Conservation (phyloP, 2,329 filamentous ascomycete genomes). For the Penicillium sp. region DNA sequence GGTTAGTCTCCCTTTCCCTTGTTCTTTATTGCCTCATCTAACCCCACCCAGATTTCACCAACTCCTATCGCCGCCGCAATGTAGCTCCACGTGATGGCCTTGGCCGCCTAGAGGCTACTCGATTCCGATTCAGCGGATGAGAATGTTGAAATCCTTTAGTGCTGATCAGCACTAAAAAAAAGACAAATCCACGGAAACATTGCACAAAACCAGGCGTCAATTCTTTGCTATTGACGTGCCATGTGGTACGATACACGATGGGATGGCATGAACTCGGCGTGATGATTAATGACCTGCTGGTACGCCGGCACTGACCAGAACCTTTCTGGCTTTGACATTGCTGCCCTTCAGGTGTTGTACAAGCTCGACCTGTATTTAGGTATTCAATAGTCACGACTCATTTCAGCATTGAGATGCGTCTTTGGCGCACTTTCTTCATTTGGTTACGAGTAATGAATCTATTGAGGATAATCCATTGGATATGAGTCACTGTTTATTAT, state of each 20-base stretch:
- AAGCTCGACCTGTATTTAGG: conserved; percentile 1
- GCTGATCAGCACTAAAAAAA: conserved; percentile 12
- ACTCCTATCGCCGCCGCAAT: conserved; percentile 86
- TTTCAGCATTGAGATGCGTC: conserved; percentile 6
- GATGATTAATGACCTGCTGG: conserved; percentile 25
- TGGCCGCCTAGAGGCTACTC: conserved; percentile 78
- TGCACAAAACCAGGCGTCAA: conserved; percentile 24
- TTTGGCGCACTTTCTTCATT: conserved; percentile 5
- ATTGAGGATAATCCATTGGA: not conserved
- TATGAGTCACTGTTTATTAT: not conserved
- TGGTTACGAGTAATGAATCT: conserved; percentile 12
- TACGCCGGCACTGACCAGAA: conserved; percentile 10
- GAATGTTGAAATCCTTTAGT: conserved; percentile 15
- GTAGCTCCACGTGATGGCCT: conserved; percentile 92
- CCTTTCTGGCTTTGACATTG: conserved; percentile 8
- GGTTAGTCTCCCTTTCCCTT: conserved; percentile 26
- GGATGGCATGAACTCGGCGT: conserved; percentile 19
- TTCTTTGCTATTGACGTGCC: conserved; percentile 21
- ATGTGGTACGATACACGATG: conserved; percentile 17
- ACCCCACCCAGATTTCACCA: conserved; percentile 72
- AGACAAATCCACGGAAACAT: conserved; percentile 17
- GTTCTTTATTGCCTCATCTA: not conserved
- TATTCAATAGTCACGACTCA: conserved; percentile 11
- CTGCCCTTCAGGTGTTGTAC: conserved; percentile 1
- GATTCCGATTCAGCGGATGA: conserved; percentile 74